Evolutionary conservation across 306 rosid species (phyloP).

Genomic region (Gillenia trifoliata): DNA sequence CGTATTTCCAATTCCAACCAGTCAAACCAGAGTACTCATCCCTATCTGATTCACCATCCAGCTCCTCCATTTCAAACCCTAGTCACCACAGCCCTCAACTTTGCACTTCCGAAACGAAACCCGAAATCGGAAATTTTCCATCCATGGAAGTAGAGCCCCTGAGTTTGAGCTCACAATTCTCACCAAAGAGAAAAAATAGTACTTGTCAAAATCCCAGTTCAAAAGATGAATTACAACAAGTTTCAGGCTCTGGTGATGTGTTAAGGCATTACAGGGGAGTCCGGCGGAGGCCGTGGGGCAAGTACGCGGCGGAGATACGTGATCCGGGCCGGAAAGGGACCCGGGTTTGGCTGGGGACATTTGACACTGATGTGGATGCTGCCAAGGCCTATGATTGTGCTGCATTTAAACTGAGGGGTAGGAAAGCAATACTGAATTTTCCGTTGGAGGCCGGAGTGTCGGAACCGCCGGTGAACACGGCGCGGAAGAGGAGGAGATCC

Average conservation of each 20-base stretch:
- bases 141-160: background rate
- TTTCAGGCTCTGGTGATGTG: background rate
- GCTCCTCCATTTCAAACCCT: constrained; percentile 21
- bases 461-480: constrained; percentile 31
- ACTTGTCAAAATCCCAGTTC: background rate
- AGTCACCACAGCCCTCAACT: constrained; percentile 10
- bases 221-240: background rate
- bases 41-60: constrained; percentile 34
- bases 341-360: constrained; percentile 87
- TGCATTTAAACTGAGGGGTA: constrained; percentile 77
- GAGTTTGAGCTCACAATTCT: background rate
- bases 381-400: constrained; percentile 77
- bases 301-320: constrained; percentile 80
- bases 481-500: constrained; percentile 44
- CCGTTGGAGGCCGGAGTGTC: constrained; percentile 62
- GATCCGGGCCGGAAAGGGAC: constrained; percentile 62
- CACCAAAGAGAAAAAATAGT: background rate
- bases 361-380: constrained; percentile 58
- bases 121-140: constrained; percentile 7
- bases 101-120: constrained; percentile 14
- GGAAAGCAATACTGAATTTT: constrained; percentile 65
- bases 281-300: constrained; percentile 81
- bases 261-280: constrained; percentile 64
- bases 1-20: constrained; percentile 16
- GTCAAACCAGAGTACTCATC: constrained; percentile 45